Base-by-base conservation (phyloP, 2,329 filamentous ascomycete genomes). In the Rhinocladiella similis region DNA sequence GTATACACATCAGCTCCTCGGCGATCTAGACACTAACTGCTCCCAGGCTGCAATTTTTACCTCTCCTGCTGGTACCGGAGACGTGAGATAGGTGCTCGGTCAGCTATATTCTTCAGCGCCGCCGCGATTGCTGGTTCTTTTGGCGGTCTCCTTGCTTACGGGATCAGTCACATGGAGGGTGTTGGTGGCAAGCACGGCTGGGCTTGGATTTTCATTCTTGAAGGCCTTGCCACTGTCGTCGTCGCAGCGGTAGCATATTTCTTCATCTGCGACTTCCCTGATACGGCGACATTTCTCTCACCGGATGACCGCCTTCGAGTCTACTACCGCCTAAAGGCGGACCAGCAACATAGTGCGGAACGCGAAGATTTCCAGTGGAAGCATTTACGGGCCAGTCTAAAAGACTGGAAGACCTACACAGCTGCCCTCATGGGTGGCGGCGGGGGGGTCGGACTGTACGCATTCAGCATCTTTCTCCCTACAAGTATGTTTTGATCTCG, bases 381-480 rank as follows among this genome's bases (percentile, higher is more conserved):
- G 61, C 75, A 80, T 38, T 77, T 78, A 0, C 78, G 75, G 59
- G 71, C 68, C 1, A 78, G 77, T 0, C 66, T 82, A 12, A 72
- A 69, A 0, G 77, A 82, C 49, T 79, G 77, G 73, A 69, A 79
- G 18, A 66, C 82, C 36, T 82, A 80, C 65, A 74, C 73, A 2
- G 14, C 27, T 55, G 59, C 65, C 25, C 36, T 78, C 73, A 69
- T 80, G 2, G 79, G 80, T 60, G 79, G 80, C 53, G 76, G 77
- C 7, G 78, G 79, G 35, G 77, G 79, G 1, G 76, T 77, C 2
- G 81, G 82, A 0, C 85, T 86, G 63, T 81, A 81, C 1, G 82
- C 79, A 46, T 73, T 87, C 50, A 84, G 81, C 12, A 73, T 72
- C 75, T 88, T 78, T 69, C 79, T 87, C 0, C 87, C 87, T 0